Conservation (phyloP, 768 basidiomycete species). For the Artomyces pyxidatus region DNA sequence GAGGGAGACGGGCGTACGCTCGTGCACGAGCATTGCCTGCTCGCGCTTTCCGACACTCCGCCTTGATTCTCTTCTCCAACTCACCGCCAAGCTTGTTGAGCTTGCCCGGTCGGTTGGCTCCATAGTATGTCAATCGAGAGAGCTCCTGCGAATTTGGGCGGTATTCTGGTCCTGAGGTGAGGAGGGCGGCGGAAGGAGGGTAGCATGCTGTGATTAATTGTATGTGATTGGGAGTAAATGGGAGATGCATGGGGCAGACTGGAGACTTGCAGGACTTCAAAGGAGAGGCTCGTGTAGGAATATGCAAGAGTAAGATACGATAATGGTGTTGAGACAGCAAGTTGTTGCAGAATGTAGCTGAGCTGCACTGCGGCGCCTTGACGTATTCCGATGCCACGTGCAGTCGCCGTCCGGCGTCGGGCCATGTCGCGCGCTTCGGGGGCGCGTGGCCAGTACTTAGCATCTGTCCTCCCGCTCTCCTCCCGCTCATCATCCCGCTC, state of each 20-base stretch:
- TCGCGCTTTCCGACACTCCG: conserved; percentile 60
- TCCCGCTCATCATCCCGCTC: too few species aligned
- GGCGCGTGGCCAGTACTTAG: too few species aligned
- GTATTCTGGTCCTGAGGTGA: conserved; percentile 69
- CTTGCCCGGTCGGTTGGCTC: conserved; percentile 76
- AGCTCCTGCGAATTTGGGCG: conserved; percentile 79
- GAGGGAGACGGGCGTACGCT: conserved; percentile 47
- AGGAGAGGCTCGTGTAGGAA: conserved; percentile 6
- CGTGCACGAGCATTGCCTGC: conserved; percentile 70
- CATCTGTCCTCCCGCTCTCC: too few species aligned
- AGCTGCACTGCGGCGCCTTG: not conserved
- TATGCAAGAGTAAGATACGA: conserved; percentile 6
- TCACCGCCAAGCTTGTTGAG: conserved; percentile 68
- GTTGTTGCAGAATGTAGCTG: not conserved
- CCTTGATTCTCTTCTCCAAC: conserved; percentile 63
- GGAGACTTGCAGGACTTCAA: not conserved
- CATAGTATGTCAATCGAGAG: conserved; percentile 80
- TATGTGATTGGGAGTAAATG: conserved; percentile 79
- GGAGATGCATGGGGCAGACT: conserved; percentile 44
- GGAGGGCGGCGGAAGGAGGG: conserved; percentile 66
- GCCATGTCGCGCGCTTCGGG: too few species aligned
- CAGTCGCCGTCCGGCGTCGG: too few species aligned
- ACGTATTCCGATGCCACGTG: conserved; percentile 2
- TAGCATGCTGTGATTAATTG: conserved; percentile 82
- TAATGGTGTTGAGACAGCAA: not conserved